Evolutionary conservation across 345 rosid genomes (phyloP), one percentile per base, ranked within the genome.

Genomic region (Eucalyptus grandis): DNA sequence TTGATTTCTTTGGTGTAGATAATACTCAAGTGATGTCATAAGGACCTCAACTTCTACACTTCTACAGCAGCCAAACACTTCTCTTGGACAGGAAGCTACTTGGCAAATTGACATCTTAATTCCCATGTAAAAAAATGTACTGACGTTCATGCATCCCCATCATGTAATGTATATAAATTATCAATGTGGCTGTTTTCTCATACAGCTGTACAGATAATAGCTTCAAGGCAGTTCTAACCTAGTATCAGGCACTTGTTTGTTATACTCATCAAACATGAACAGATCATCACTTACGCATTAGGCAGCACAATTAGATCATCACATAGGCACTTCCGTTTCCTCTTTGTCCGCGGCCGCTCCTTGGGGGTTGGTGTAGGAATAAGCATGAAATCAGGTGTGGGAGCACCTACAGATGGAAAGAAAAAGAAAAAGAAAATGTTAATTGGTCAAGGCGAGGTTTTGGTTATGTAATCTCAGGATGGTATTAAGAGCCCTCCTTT

Each of bases 301-400:
- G 98, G 94, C 91, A 96, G 92, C 69, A 94, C 89, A 37, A 93
- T 91, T 83, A 91, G 89, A 67, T 95, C 95, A 90, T 98, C 99
- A 53, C 90, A 91, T 51, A 94, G 44, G 91, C 96, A 95, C 90
- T 94, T 95, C 87, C 97, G 92, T 91, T 95, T 95, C 91, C 94
- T 92, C 86, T 89, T 88, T 90, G 67, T 56, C 88, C 89, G 94
- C 85, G 91, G 82, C 90, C 88, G 89, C 91, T 98, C 99, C 93
- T 91, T 96, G 43, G 92, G 86, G 58, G 96, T 94, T 44, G 98
- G 98, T 5, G 98, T 97, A 86, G 88, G 93, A 87, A 98, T 91
- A 91, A 92, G 87, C 85, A 90, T 88, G 89, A 92, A 90, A 85
- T 93, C 94, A 5, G 92, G 96, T 46, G 96, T 90, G 54, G 87